These are phyloP conservation scores for Candida broadrunensis DNA, from an alignment of 805 yeast genomes.

Conservation along the genomic window DNA sequence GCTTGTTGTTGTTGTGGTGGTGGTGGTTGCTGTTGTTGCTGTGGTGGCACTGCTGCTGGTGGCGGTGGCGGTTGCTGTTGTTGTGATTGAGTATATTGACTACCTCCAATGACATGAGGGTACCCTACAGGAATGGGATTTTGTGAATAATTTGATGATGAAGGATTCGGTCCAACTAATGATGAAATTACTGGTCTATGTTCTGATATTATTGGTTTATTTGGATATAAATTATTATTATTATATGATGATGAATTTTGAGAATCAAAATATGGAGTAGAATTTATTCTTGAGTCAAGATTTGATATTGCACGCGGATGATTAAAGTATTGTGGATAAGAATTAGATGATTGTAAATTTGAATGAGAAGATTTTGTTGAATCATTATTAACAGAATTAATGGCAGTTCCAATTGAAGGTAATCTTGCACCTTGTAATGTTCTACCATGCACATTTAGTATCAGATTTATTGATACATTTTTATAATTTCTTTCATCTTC, in stretches of 20 bases:
- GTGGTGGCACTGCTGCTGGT: no score
- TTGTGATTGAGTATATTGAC: background rate
- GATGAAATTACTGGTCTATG: background rate
- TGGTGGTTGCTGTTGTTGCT: no score
- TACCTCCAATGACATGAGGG: background rate
- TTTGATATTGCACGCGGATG: background rate
- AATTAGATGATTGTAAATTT: background rate
- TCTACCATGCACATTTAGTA: constrained; percentile 6
- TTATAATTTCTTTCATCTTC: constrained; percentile 6
- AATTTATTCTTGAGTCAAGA: background rate
- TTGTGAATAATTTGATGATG: background rate
- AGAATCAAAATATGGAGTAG: background rate
- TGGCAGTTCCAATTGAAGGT: constrained; percentile 4
- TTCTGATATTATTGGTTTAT: background rate
- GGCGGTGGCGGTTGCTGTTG: background rate
- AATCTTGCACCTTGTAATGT: constrained; percentile 1
- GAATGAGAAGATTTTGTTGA: background rate
- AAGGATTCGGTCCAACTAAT: no score
- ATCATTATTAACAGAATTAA: background rate
- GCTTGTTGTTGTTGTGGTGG: background rate
- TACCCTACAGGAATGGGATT: background rate
- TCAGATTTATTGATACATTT: constrained; percentile 14
- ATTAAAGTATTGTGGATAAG: background rate
- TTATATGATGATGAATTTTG: background rate
- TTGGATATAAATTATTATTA: background rate